Conservation (phyloP, 1,139 yeast genomes). For the Taphrina populina region DNA sequence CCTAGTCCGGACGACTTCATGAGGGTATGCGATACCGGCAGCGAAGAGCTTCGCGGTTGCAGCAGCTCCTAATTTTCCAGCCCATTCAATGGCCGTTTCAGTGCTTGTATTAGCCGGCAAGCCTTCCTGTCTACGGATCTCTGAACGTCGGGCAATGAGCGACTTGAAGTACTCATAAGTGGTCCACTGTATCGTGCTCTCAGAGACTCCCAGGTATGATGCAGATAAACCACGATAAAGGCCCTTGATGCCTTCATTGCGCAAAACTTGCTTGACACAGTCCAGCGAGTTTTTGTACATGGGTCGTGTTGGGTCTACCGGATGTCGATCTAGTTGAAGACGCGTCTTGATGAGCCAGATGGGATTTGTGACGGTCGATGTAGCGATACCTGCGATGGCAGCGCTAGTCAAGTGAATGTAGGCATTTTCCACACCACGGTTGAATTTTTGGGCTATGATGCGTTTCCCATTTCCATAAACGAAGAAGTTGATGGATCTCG, state of each 20-base stretch:
- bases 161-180: conserved; percentile 91
- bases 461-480: conserved; percentile 93
- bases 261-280: conserved; percentile 68
- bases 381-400: conserved; percentile 88
- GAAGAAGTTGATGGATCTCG: conserved; percentile 92
- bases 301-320: conserved; percentile 46
- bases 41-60: conserved; percentile 95
- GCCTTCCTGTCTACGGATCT: conserved; percentile 40
- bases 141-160: conserved; percentile 58
- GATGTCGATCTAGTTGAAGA: conserved; percentile 73
- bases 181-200: conserved; percentile 94
- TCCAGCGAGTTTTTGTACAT: conserved; percentile 82
- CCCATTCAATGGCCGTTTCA: conserved; percentile 82
- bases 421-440: conserved; percentile 73
- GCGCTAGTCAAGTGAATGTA: conserved; percentile 87
- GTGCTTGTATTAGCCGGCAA: conserved; percentile 49
- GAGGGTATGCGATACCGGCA: conserved; percentile 91
- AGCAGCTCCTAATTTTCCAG: conserved; percentile 95
- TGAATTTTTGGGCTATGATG: conserved; percentile 60
- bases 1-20: conserved; percentile 93
- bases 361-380: conserved; percentile 99
- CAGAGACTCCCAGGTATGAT: conserved; percentile 89
- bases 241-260: conserved; percentile 74
- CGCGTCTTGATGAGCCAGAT: conserved; percentile 97
- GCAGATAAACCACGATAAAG: conserved; percentile 89